Base-by-base conservation (phyloP, 768 basidiomycete genomes). In the Suillus discolor region DNA sequence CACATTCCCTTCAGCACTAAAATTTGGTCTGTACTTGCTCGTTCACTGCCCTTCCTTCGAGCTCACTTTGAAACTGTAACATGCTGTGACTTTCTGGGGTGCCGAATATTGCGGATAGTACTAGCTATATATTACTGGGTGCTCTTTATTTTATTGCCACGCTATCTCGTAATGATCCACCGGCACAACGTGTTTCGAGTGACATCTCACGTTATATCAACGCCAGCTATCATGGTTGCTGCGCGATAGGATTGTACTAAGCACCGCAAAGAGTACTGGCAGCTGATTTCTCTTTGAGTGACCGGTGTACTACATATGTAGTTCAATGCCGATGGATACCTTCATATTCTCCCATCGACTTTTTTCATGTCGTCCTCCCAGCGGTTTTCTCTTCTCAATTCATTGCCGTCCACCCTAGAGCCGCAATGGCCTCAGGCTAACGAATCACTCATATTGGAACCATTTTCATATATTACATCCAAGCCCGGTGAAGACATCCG, bases 401-500 rank as follows among this genome's bases (percentile, higher is more conserved):
- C 62, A 16, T 57, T 61, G 54, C 16, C 62, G 6, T 62, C 62
- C 6, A 16, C 8, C 1, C 31, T 31, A 23, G n/a, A 51, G 11
- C 39, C 62, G 8, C 55, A 18, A 62, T 76, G 76, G 74, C 51
- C 76, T 84, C 85, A 80, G 73, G 61, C 78, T 0, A 75, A 63
- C 11, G 76, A 76, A 57, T 65, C 68, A 0, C 55, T 70, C 67
- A 67, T 98, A 7, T 82, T 97, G 8, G 97, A 99, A 75, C 97
- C 97, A 0, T 99, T 87, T 75, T 85, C 85, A 0, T 97, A 96
- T 76, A 86, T 93, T 53, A 86, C 87, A 9, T 86, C 90, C 2
- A 90, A 89, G 65, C 94, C 94, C 0, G 97, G 97, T 16, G 98
- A 99, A 77, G 97, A 98, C 66, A 90, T 99, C 67, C 88, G 97